Evolutionary conservation across 495 filamentous ascomycete species (phyloP).

Genomic region (Annulohypoxylon nitens): DNA sequence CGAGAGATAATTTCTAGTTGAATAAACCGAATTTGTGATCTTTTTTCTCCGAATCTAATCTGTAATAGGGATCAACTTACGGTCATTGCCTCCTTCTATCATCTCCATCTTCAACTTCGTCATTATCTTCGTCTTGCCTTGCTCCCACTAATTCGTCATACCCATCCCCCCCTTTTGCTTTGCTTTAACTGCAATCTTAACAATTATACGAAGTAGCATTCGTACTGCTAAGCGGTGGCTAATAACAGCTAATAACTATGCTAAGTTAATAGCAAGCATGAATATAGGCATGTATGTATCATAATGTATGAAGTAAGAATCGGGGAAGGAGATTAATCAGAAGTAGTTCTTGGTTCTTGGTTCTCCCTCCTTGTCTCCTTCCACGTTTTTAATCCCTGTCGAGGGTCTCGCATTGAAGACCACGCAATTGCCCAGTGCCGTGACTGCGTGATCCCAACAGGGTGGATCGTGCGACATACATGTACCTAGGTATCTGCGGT

Average conservation of each 20-base stretch:
- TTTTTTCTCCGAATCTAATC: not conserved
- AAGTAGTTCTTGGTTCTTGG: constrained; percentile 22
- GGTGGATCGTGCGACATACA: constrained; percentile 7
- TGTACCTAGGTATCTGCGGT: not conserved
- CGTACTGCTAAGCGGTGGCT: not conserved
- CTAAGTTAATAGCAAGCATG: constrained; percentile 4
- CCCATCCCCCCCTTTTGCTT: not conserved
- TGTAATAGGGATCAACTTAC: not conserved
- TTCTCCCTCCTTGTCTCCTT: constrained; percentile 35
- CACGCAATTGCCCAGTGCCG: constrained; percentile 11
- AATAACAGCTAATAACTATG: not conserved
- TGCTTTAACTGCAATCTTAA: not conserved
- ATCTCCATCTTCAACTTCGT: not conserved
- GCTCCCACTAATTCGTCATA: too few relatives aligned
- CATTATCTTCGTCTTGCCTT: not conserved
- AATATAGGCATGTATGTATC: constrained; percentile 17
- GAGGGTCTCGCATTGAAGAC: constrained; percentile 29
- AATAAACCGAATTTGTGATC: not conserved
- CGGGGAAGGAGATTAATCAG: constrained; percentile 24
- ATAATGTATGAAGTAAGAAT: not conserved
- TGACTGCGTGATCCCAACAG: constrained; percentile 9
- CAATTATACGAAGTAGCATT: constrained; percentile 29
- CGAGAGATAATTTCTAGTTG: not conserved
- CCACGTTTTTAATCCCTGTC: constrained; percentile 46
- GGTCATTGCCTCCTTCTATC: not conserved